Percentiles rank a stretch among this genome's conserved stretches.
phyloP scores from a whole-genome alignment of 345 rosid genomes.

The Tarenaya hassleriana region DNA sequence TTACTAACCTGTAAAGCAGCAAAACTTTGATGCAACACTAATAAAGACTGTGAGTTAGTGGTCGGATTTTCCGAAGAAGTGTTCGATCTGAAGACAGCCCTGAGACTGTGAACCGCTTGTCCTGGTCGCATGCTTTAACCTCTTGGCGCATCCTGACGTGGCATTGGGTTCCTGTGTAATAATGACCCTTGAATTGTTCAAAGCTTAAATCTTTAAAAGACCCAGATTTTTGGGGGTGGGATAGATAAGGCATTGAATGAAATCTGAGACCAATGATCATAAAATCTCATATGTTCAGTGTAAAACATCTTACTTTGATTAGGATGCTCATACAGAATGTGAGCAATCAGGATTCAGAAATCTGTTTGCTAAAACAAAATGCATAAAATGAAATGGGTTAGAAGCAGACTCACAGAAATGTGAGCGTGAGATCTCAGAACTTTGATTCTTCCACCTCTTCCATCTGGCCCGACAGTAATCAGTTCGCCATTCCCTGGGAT shows the following conservation, averaged over 20 bases:
- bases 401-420: conserved; percentile 42
- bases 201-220: too few species aligned
- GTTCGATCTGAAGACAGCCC: conserved; percentile 77
- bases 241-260: too few species aligned
- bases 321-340: too few species aligned
- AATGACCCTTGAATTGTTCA: neutral
- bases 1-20: too few species aligned
- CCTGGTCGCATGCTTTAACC: conserved; percentile 46
- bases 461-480: conserved; percentile 80
- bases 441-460: conserved; percentile 85
- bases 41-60: conserved; percentile 27
- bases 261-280: too few species aligned
- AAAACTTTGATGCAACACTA: too few species aligned
- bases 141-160: conserved; percentile 45
- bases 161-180: conserved; percentile 44
- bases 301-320: too few species aligned
- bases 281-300: too few species aligned
- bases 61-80: conserved; percentile 62
- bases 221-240: too few species aligned
- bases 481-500: conserved; percentile 44
- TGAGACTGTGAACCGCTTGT: conserved; percentile 43
- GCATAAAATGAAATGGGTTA: neutral
- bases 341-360: conserved; percentile 5
- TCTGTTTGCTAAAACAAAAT: neutral
- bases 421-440: conserved; percentile 55